These are phyloP conservation scores for Ustilago tritici DNA, from an alignment of 1,284 basidiomycete species.

Conservation along the genomic window DNA sequence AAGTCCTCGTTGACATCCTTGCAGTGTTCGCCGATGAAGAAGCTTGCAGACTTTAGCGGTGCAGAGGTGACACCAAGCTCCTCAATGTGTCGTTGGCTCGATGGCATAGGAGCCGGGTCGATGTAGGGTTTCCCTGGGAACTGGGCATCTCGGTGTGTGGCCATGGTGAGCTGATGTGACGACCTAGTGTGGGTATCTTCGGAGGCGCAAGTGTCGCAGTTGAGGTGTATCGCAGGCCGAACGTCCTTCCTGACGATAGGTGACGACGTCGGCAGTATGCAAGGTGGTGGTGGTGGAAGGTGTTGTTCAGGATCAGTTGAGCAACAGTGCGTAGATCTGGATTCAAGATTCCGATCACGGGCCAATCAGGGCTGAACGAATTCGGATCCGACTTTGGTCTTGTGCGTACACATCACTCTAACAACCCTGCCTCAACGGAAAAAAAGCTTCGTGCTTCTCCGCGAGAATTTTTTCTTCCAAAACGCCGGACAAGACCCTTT, in stretches of 20 bases:
- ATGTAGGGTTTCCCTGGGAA: constrained; percentile 68
- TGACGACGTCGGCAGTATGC: background rate
- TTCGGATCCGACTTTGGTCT: constrained; percentile 25
- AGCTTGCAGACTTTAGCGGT: constrained; percentile 94
- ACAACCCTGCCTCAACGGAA: constrained; percentile 2
- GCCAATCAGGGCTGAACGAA: constrained; percentile 36
- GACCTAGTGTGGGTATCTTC: constrained; percentile 4
- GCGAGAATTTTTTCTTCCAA: background rate
- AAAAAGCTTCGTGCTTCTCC: background rate
- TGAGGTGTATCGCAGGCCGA: background rate
- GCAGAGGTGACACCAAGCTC: constrained; percentile 93
- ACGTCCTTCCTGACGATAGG: background rate
- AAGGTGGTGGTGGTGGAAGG: constrained; percentile 4
- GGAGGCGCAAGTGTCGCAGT: background rate
- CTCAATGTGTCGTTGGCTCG: constrained; percentile 78
- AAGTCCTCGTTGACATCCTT: constrained; percentile 99
- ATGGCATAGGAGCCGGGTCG: constrained; percentile 64
- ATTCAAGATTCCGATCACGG: constrained; percentile 51
- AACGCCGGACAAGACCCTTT: constrained; percentile 20
- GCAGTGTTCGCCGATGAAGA: constrained; percentile 96
- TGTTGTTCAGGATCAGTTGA: background rate
- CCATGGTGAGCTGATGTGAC: constrained; percentile 53
- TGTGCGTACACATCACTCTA: constrained; percentile 1
- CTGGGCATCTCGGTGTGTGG: constrained; percentile 67
- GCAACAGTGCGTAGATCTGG: constrained; percentile 12